Evolutionary conservation across 495 filamentous ascomycete species (phyloP).

Genomic region (Penicillium desertorum): DNA sequence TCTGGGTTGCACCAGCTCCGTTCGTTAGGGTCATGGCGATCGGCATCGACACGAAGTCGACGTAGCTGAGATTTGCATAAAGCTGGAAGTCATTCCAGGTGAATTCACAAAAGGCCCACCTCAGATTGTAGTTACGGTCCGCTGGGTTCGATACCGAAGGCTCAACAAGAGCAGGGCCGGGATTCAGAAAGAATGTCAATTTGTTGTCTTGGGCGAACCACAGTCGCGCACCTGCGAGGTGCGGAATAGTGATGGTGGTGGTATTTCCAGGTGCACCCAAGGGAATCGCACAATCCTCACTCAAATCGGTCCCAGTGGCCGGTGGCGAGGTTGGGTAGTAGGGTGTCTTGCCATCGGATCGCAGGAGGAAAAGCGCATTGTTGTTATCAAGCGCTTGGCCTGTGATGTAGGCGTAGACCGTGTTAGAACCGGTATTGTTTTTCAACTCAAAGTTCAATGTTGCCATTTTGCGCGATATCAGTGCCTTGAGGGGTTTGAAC

Average conservation of each 20-base stretch:
- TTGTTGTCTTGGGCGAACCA: slow-evolving; percentile 64
- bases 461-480: slow-evolving; percentile 28
- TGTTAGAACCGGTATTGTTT: slow-evolving; percentile 61
- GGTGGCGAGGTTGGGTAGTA: slow-evolving; percentile 57
- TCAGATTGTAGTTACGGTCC: slow-evolving; percentile 63
- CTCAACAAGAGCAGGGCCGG: slow-evolving; percentile 66
- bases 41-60: slow-evolving; percentile 70
- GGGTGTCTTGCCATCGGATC: slow-evolving; percentile 56
- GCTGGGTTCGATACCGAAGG: slow-evolving; percentile 64
- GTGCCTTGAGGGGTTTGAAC: neutral
- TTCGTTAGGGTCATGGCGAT: slow-evolving; percentile 61
- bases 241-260: slow-evolving; percentile 62
- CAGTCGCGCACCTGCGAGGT: slow-evolving; percentile 64
- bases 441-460: slow-evolving; percentile 59
- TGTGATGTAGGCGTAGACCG: slow-evolving; percentile 69
- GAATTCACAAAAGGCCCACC: slow-evolving; percentile 73
- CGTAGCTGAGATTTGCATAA: slow-evolving; percentile 73
- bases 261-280: slow-evolving; percentile 61
- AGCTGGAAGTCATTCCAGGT: slow-evolving; percentile 66
- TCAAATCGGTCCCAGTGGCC: slow-evolving; percentile 43
- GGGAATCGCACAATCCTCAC: slow-evolving; percentile 58
- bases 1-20: slow-evolving; percentile 49
- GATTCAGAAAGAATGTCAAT: slow-evolving; percentile 70
- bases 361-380: slow-evolving; percentile 59
- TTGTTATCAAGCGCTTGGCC: slow-evolving; percentile 61